phyloP scores from a whole-genome alignment of 495 filamentous ascomycete species.

The Aspergillus ellipticus region DNA sequence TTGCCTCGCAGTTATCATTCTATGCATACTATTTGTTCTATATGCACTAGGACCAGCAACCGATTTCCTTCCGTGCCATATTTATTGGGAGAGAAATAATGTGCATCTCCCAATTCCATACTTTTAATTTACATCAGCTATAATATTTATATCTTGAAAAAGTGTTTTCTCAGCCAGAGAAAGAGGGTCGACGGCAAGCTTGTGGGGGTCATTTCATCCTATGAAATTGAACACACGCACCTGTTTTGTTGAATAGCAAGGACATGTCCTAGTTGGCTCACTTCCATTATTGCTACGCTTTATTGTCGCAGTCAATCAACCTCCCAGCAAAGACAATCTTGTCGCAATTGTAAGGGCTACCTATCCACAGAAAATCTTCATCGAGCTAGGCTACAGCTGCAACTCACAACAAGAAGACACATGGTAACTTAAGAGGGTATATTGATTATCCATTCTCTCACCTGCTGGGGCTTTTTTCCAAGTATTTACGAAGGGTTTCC shows the following conservation, averaged over 20 bases:
- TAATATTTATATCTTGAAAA: not conserved
- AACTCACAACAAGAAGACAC: not conserved
- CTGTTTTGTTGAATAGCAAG: not conserved
- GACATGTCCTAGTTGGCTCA: not conserved
- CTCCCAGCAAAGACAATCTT: not conserved
- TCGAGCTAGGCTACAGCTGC: not conserved
- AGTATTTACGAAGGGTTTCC: too few relatives aligned
- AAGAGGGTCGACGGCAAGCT: not conserved
- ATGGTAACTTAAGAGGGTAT: not conserved
- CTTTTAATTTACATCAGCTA: not conserved
- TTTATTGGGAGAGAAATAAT: not conserved
- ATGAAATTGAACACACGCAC: not conserved
- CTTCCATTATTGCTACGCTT: not conserved
- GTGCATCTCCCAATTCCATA: not conserved
- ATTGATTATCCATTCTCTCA: not conserved
- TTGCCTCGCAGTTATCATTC: not conserved
- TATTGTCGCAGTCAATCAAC: not conserved
- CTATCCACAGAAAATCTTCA: not conserved
- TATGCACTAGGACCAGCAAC: not conserved
- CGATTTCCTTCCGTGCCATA: not conserved
- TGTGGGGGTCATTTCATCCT: not conserved
- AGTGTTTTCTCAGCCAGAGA: not conserved
- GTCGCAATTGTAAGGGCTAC: not conserved
- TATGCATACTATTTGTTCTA: not conserved
- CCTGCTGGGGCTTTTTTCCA: not conserved